phyloP scores from a whole-genome alignment of 768 basidiomycete species.

The Lentinula lateritia region DNA sequence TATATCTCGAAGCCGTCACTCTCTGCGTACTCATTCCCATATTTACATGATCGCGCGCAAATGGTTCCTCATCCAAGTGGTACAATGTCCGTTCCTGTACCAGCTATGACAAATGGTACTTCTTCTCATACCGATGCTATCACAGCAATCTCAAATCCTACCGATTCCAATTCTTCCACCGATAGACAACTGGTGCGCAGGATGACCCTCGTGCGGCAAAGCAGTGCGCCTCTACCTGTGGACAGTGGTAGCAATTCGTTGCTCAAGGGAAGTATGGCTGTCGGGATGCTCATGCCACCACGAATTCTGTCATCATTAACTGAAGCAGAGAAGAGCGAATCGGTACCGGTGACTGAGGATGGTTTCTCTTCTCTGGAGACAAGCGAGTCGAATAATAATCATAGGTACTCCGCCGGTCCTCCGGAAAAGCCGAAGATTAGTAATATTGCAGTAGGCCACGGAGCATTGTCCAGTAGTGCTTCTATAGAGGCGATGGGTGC shows the following conservation, averaged over 20 bases:
- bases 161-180: not conserved
- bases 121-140: not conserved
- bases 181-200: constrained; percentile 26
- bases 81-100: not conserved
- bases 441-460: not conserved
- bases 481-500: constrained; percentile 1
- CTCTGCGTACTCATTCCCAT: not conserved
- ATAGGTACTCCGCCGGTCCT: not conserved
- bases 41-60: not conserved
- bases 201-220: constrained; percentile 38
- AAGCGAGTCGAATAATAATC: not conserved
- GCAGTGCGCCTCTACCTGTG: constrained; percentile 40
- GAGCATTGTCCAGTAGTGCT: not conserved
- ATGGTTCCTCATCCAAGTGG: not conserved
- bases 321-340: constrained; percentile 1
- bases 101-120: not conserved
- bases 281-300: constrained; percentile 1
- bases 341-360: not conserved
- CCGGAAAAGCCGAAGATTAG: not conserved
- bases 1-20: not conserved
- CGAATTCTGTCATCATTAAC: not conserved
- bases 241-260: constrained; percentile 3
- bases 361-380: not conserved
- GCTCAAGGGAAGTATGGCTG: not conserved
- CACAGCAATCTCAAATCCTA: not conserved